phyloP scores from a whole-genome alignment of 345 rosid species.

The Durio zibethinus region DNA sequence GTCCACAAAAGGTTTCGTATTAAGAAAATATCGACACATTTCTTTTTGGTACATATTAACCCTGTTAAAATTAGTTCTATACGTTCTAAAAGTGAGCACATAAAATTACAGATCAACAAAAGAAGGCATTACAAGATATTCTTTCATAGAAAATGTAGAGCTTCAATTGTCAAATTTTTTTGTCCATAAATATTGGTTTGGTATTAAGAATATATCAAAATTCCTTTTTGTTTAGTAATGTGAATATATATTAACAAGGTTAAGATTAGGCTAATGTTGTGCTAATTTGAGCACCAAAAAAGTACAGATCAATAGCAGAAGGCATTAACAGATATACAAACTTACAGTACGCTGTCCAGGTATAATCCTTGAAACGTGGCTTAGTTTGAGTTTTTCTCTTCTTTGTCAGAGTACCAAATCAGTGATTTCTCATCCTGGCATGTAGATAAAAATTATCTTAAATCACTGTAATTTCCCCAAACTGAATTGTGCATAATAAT shows the following conservation, averaged over 20 bases:
- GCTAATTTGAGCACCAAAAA: background rate
- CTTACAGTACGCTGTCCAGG: slow-evolving; percentile 85
- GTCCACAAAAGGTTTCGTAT: background rate
- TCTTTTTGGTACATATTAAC: background rate
- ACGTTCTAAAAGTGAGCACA: background rate
- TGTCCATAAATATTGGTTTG: background rate
- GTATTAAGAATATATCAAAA: background rate
- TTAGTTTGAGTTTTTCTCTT: slow-evolving; percentile 57
- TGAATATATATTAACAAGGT: background rate
- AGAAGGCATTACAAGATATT: background rate
- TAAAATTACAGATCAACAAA: background rate
- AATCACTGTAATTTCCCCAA: background rate
- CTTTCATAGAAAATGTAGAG: background rate
- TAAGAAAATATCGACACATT: background rate
- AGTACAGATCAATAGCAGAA: background rate
- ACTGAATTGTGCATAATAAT: background rate
- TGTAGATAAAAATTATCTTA: background rate
- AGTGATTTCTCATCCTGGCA: slow-evolving; percentile 52
- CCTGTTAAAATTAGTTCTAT: background rate
- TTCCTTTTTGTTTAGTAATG: background rate
- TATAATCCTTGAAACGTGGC: slow-evolving; percentile 62
- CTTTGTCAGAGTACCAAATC: slow-evolving; percentile 66
- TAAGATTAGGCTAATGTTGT: background rate
- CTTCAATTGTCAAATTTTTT: background rate
- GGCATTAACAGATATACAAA: slow-evolving; percentile 9